phyloP scores from a whole-genome alignment of 2,329 filamentous ascomycete genomes.

The Botrytis byssoidea region DNA sequence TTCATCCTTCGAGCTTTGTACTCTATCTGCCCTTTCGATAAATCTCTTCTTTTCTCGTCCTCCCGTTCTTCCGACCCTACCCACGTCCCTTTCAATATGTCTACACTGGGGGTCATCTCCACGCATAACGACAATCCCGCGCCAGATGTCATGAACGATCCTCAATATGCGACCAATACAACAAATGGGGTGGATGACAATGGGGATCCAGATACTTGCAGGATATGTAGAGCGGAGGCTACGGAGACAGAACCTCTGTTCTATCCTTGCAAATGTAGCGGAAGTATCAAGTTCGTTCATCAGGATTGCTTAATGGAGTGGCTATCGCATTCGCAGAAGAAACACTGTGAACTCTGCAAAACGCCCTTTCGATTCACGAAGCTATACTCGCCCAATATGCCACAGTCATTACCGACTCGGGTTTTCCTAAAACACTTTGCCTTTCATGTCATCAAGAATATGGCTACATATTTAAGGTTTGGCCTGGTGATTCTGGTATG shows the following conservation, averaged over 20 bases:
- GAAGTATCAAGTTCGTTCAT: slow-evolving; percentile 97
- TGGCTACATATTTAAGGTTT: slow-evolving; percentile 76
- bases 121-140: slow-evolving; percentile 24
- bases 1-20: neutral
- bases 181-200: slow-evolving; percentile 35
- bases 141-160: slow-evolving; percentile 58
- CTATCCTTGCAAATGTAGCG: slow-evolving; percentile 97
- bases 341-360: slow-evolving; percentile 99
- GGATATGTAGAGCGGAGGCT: slow-evolving; percentile 91
- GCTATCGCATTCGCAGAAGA: slow-evolving; percentile 98
- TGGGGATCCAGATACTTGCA: slow-evolving; percentile 70
- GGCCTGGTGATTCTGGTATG: slow-evolving; percentile 80
- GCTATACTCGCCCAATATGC: slow-evolving; percentile 94
- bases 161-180: slow-evolving; percentile 47
- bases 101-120: neutral
- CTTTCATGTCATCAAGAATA: slow-evolving; percentile 67
- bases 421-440: slow-evolving; percentile 79
- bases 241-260: slow-evolving; percentile 82
- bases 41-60: neutral
- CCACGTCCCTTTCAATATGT: neutral
- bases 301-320: slow-evolving; percentile 98
- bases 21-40: neutral
- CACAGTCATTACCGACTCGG: slow-evolving; percentile 71
- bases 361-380: slow-evolving; percentile 98
- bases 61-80: neutral